Evolutionary conservation across 768 basidiomycete genomes (phyloP).

Genomic region (Chalciporus chontae): DNA sequence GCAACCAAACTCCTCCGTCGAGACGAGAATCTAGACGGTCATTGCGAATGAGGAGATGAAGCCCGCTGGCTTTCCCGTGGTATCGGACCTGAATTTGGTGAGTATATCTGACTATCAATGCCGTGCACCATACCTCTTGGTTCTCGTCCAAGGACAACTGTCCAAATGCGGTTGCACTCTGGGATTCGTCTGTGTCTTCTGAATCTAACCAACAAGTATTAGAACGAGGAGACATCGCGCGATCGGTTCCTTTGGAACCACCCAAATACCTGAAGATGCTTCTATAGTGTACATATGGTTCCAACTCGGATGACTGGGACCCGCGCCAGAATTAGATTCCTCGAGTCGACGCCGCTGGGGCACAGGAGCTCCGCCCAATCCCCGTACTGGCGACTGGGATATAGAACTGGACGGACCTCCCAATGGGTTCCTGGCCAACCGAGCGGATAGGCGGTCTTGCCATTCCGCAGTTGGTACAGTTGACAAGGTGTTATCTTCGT

Average conservation of each 20-base stretch:
- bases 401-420: constrained; percentile 8
- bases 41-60: constrained; percentile 68
- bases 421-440: constrained; percentile 37
- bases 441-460: constrained; percentile 69
- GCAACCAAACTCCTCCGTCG: constrained; percentile 66
- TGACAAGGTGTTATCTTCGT: constrained; percentile 53
- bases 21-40: constrained; percentile 65
- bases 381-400: constrained; percentile 22
- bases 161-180: constrained; percentile 58
- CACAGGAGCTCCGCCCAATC: constrained; percentile 34
- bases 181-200: constrained; percentile 36
- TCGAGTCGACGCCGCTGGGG: constrained; percentile 47
- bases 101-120: constrained; percentile 7
- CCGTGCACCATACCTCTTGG: constrained; percentile 49
- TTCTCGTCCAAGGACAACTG: constrained; percentile 74
- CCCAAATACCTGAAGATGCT: constrained; percentile 27
- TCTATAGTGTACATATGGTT: constrained; percentile 60
- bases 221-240: constrained; percentile 4
- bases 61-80: constrained; percentile 74
- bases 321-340: constrained; percentile 12
- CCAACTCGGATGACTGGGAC: constrained; percentile 44
- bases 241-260: not conserved
- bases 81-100: constrained; percentile 64
- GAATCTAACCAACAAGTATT: constrained; percentile 27
- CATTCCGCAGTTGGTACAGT: constrained; percentile 70